Base-by-base conservation (phyloP, 2,329 filamentous ascomycete genomes). In the Fusarium mundagurra region DNA sequence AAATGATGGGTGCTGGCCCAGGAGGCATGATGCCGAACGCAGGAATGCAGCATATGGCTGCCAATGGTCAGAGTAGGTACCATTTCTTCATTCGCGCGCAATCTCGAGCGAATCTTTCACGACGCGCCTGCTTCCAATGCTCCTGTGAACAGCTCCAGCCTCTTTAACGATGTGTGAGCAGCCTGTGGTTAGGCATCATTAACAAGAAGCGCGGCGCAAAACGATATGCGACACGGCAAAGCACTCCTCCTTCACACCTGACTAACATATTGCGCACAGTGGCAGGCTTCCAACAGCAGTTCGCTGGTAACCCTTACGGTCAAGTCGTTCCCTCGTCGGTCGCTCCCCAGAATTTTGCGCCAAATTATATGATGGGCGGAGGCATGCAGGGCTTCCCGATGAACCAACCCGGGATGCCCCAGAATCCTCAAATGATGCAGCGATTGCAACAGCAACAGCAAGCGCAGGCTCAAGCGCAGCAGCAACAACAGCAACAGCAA, bases 1-100 rank as follows among this genome's bases (percentile, higher is more conserved):
- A 88, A 81, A 89, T 90, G 87, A 89, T 89, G 85, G 82, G 84
- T 57, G 85, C 83, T 73, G 87, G 86, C 45, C 85, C 86, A 82
- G 86, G 84, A 82, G 88, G 86, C 78, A 91, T 92, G 89, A 91
- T 92, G 89, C 89, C 88, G 83, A 90, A 87, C 80, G 82, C 88
- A 76, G 86, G 83, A 79, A 89, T 90, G 88, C 86, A 85, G 73
- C 88, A 88, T 80, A 90, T 90, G 87, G 84, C 84, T 74, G 82
- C 86, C 73, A 90, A 90, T 84, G 88, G 88, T 61, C 88, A 90
- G 80, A 89, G 88, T 90, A 84, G 86, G 88, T 85, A 43, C 36
- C 38, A 68, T 69, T 74, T 76, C 71, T 70, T 73, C 77, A 74
- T 72, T 78, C 71, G 79, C 71, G 48, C 67, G 68, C 65, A 39